Evolutionary conservation across 371 early-diverging fungal species (phyloP), one percentile per base, ranked within the genome.

Genomic region (Mucor plumbeus): DNA sequence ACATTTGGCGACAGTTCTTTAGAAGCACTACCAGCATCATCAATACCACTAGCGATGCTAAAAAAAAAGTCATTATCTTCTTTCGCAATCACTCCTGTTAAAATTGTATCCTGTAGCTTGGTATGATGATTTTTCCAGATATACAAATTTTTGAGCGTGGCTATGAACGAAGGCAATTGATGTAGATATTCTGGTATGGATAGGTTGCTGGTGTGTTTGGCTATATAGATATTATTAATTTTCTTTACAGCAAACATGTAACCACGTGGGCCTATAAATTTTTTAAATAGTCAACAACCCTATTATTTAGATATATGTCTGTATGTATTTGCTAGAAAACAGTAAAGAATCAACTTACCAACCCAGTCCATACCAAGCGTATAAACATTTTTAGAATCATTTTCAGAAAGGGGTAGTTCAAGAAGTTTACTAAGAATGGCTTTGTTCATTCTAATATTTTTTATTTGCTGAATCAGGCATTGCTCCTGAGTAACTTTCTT

Each of bases 381-480:
- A 26, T 33, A 33, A 17, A 57, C 35, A 33, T 36, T 14, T 17
- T 38, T 38, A 26, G 10, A 13, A 8, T 57, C 38, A 17, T 26
- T 5, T 57, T 57, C 57, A 59, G 59, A 21, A 64, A 64, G 48
- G 58, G 50, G 65, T 55, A 65, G 62, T 31, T 70, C 65, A 39
- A 70, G 59, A 59, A 70, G 63, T 57, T 11, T 58, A 21, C 62
- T 70, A 33, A 70, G 55, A 59, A 70, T 69, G 33, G 64, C 69
- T 54, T 69, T 69, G 69, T 69, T 69, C 44, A 63, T 64, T 69
- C 69, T 64, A 50, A 70, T 70, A 50, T 70, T 65, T 53, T 70
- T 65, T 53, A 19, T 53, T 62, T 70, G 70, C 15, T 70, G 70
- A 58, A 50, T 48, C 50, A 65, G 43, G 31, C 70, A 70, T 62